phyloP scores from a whole-genome alignment of 1,284 basidiomycete species.

The Heterobasidion irregulare region DNA sequence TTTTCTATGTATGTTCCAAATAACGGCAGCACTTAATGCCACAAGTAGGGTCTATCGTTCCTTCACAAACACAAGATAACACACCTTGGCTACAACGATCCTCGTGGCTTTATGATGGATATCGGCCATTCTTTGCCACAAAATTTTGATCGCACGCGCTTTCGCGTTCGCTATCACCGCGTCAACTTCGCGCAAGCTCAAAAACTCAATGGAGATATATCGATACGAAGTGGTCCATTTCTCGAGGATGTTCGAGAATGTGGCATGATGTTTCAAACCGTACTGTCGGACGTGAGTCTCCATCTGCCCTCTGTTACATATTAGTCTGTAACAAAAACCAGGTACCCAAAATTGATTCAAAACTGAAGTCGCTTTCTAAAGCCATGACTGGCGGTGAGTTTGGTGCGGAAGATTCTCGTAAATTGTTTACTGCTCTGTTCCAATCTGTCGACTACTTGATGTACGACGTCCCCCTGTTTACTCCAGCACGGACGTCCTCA shows the following conservation, averaged over 20 bases:
- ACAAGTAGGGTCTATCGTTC: slow-evolving; percentile 35
- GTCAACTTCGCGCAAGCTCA: slow-evolving; percentile 27
- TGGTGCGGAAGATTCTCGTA: slow-evolving; percentile 34
- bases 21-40: not conserved
- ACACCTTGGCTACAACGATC: slow-evolving; percentile 23
- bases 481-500: too few species aligned
- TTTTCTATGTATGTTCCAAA: not conserved
- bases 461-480: too few species aligned
- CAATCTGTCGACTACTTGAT: slow-evolving; percentile 3
- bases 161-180: slow-evolving; percentile 40
- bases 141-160: slow-evolving; percentile 29
- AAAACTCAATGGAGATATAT: slow-evolving; percentile 2
- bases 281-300: slow-evolving; percentile 19
- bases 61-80: slow-evolving; percentile 38
- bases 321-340: slow-evolving; percentile 7
- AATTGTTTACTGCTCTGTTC: slow-evolving; percentile 32
- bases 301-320: not conserved
- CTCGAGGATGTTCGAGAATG: slow-evolving; percentile 30
- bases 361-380: slow-evolving; percentile 30
- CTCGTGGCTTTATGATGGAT: slow-evolving; percentile 36
- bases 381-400: slow-evolving; percentile 36
- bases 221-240: slow-evolving; percentile 14
- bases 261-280: slow-evolving; percentile 26
- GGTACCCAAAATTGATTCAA: slow-evolving; percentile 27
- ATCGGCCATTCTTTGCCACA: slow-evolving; percentile 20